A percentile compares a stretch with the other conserved stretches of the same genome.
Evolutionary conservation across 371 early-diverging fungal genomes (phyloP).

Genomic region (Mortierella sp.): DNA sequence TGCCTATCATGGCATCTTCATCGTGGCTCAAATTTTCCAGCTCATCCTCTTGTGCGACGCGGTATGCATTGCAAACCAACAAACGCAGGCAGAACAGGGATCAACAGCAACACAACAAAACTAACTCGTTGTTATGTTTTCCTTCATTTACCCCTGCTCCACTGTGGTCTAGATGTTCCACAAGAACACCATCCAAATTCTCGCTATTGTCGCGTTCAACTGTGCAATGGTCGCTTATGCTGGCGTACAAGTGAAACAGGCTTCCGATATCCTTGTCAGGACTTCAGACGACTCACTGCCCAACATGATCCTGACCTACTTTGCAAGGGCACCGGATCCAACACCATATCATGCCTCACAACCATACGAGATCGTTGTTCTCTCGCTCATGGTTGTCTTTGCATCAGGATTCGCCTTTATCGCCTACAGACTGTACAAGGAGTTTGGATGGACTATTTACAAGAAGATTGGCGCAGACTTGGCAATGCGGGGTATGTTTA

Average conservation of each 20-base stretch:
- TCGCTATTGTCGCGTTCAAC: conserved; percentile 53
- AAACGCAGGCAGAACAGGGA: too few species aligned
- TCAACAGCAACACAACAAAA: not conserved
- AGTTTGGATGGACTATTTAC: conserved; percentile 96
- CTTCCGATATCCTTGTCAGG: conserved; percentile 39
- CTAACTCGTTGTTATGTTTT: too few species aligned
- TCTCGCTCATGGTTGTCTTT: conserved; percentile 49
- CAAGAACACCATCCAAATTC: conserved; percentile 59
- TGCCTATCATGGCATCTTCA: conserved; percentile 57
- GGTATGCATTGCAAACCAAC: too few species aligned
- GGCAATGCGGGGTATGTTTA: conserved; percentile 77
- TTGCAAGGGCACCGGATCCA: conserved; percentile 3
- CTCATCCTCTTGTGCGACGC: conserved; percentile 56
- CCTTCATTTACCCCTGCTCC: too few species aligned
- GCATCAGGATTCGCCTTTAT: conserved; percentile 50
- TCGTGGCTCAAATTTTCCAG: conserved; percentile 58
- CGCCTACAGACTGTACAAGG: conserved; percentile 76
- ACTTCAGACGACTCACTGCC: conserved; percentile 18
- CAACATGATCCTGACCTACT: conserved; percentile 25
- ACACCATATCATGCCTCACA: conserved; percentile 48
- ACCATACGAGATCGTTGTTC: conserved; percentile 49
- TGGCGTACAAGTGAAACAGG: conserved; percentile 54
- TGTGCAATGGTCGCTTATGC: conserved; percentile 53
- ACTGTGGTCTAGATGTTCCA: conserved; percentile 56
- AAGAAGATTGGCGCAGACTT: conserved; percentile 96